Evolutionary conservation across 306 rosid species (phyloP), one percentile per base, ranked within the genome.

Genomic region (Glycine latifolia): DNA sequence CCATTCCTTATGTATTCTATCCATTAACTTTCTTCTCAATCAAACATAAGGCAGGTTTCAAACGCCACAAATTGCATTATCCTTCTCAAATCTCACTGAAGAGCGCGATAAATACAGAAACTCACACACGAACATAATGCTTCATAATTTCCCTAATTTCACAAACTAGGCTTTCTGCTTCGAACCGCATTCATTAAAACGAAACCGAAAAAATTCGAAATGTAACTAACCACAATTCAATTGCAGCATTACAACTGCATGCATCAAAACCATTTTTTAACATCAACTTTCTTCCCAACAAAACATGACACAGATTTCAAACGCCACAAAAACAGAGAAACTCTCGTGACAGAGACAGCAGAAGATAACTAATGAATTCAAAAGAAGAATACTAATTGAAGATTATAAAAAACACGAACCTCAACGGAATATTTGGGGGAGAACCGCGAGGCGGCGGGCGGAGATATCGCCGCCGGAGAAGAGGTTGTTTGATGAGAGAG

Each of bases 391-490:
- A 26, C 17, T 8, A 16, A 17, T 10, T 10, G 35, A 43, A 31
- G 17, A 70, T 61, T 5, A 53, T 1, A 41, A 14, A 14, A 26
- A 75, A 53, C 41, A 68, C 66, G n/a, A 81, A 85, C 71, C 85
- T 47, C 8, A 37, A 81, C 7, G 37, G 60, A 62, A 12, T 9
- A 72, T 3, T 52, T 4, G 16, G 67, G 44, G 46, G 15, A 44
- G 43, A 75, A 76, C 31, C 44, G 55, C 60, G 37, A 60, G 17
- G 37, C 63, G 20, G 75, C 66, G 61, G 53, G 39, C 71, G 67
- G 79, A 26, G 54, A 78, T 10, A 55, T 8, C 52, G 56, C 58
- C 86, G 65, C 49, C 76, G 83, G 65, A 41, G 80, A 70, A 58
- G 14, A 53, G 60, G 61, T 16, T 3, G 71, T 66, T 73, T 14